Percentiles rank a stretch among this genome's conserved stretches.
Conservation (phyloP, 2,329 filamentous ascomycete species). For the Malbranchea cinnamomea region DNA sequence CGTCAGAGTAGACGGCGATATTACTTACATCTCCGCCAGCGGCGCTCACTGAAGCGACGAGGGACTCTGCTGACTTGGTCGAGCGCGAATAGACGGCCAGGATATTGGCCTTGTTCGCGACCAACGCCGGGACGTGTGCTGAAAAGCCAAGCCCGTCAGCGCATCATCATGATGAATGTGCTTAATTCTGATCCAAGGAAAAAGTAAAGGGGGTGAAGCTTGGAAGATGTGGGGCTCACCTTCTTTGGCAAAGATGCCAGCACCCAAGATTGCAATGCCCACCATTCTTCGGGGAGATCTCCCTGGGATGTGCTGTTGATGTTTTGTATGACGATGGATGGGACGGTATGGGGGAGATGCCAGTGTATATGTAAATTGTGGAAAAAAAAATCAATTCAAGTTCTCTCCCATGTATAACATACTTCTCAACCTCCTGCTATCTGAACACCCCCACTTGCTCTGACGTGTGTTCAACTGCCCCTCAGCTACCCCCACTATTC, state of each 20-base stretch:
- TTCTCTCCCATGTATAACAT: too few species aligned
- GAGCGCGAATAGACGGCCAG: conserved; percentile 47
- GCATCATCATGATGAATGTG: background rate
- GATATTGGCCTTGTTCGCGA: conserved; percentile 31
- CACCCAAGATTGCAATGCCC: conserved; percentile 39
- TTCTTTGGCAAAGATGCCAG: conserved; percentile 19
- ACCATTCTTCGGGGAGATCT: conserved; percentile 17
- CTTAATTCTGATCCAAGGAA: conserved; percentile 19
- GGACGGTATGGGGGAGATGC: too few species aligned
- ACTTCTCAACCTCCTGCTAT: too few species aligned
- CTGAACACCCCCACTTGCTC: too few species aligned
- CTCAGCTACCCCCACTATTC: too few species aligned
- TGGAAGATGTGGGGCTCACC: conserved; percentile 11
- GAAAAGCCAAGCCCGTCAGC: conserved; percentile 4
- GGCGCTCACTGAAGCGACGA: conserved; percentile 15
- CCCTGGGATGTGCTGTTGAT: background rate
- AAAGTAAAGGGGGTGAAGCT: conserved; percentile 23
- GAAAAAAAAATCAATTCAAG: too few species aligned
- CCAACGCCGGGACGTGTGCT: conserved; percentile 34
- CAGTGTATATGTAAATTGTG: too few species aligned
- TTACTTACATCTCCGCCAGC: conserved; percentile 16
- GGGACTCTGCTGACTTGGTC: conserved; percentile 35
- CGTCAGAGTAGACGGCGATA: conserved; percentile 42
- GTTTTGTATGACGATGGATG: too few species aligned
- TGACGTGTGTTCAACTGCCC: too few species aligned